Evolutionary conservation across 495 filamentous ascomycete genomes (phyloP).

Genomic region (Rhypophila decipiens): DNA sequence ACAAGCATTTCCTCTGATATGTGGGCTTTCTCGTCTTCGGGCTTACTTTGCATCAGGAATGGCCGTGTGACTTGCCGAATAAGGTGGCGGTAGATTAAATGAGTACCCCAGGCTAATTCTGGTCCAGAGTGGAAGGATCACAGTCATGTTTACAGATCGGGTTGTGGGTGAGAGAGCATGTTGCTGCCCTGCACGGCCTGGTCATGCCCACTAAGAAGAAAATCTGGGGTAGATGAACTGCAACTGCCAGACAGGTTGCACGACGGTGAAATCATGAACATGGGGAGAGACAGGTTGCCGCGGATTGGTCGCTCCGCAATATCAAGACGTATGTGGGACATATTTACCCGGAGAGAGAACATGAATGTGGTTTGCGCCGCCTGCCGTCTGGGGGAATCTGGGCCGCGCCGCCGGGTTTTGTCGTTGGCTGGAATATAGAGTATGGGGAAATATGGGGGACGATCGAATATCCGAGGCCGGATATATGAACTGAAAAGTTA

Average conservation of each 20-base stretch:
- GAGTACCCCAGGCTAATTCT: conserved; percentile 1
- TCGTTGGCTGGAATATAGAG: neutral
- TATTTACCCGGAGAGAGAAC: neutral
- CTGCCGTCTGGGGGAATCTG: neutral
- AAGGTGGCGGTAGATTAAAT: neutral
- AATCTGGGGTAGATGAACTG: no score
- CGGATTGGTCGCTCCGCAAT: neutral
- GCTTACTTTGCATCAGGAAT: neutral
- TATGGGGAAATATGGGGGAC: neutral
- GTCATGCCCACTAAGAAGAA: no score
- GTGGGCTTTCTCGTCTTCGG: neutral
- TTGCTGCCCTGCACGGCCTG: no score
- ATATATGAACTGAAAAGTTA: no score
- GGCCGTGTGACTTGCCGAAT: neutral
- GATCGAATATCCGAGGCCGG: neutral
- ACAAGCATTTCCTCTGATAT: neutral
- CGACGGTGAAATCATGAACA: no score
- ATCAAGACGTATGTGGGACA: neutral
- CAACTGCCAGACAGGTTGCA: no score
- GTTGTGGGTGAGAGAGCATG: no score
- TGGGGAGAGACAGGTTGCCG: neutral
- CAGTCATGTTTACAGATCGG: no score
- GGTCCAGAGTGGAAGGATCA: no score
- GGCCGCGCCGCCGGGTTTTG: neutral
- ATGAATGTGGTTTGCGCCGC: no score